A percentile compares a stretch with the other conserved stretches of the same genome.
Conservation (phyloP, 345 rosid genomes). For the Crucihimalaya himalaica region DNA sequence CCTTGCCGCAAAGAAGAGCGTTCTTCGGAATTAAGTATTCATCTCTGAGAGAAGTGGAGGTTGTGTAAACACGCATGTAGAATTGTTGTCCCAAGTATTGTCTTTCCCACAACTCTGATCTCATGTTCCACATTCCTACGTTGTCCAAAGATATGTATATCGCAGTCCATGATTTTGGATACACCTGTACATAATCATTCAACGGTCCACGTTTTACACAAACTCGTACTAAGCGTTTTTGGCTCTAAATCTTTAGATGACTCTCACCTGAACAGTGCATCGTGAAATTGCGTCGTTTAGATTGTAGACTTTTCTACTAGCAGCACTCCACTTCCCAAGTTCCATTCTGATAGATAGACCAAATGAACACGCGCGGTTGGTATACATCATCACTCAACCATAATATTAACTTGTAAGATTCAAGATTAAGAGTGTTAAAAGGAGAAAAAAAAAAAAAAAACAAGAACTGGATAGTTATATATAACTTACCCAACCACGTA, state of each 20-base stretch:
- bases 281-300: constrained; percentile 65
- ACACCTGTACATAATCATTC: neutral
- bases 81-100: constrained; percentile 88
- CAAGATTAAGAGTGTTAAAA: too few relatives aligned
- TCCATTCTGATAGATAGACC: constrained; percentile 56
- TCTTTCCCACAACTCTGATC: constrained; percentile 57
- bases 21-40: constrained; percentile 6
- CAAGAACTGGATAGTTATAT: too few relatives aligned
- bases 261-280: constrained; percentile 60
- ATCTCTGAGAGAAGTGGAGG: constrained; percentile 8
- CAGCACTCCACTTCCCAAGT: constrained; percentile 73
- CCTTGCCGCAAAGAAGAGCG: constrained; percentile 65
- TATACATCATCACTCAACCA: too few relatives aligned
- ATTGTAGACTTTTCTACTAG: constrained; percentile 58
- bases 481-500: constrained; percentile 75
- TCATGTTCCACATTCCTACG: constrained; percentile 25
- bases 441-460: too few relatives aligned
- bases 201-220: neutral
- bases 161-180: constrained; percentile 22
- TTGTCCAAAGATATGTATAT: constrained; percentile 5
- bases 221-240: too few relatives aligned
- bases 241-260: neutral
- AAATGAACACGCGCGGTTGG: neutral
- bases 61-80: constrained; percentile 58
- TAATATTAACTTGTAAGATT: too few relatives aligned